Base-by-base conservation (phyloP, 441 rosid species). In the Populus tomentosa region DNA sequence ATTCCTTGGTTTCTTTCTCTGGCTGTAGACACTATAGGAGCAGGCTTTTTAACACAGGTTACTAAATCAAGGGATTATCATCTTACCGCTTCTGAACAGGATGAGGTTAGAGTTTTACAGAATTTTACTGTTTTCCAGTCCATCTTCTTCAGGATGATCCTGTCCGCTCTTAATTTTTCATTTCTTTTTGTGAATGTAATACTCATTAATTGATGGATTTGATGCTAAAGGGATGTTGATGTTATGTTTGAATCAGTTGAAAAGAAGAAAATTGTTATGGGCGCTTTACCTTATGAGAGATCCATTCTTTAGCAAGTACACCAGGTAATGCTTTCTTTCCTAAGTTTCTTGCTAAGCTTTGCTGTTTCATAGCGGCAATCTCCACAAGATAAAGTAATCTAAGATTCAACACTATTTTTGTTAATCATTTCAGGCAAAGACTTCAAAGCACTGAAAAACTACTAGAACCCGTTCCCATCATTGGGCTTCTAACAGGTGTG, bases 261-360 rank as follows among this genome's bases (percentile, higher is more conserved):
- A 83, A 85, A 84, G 99, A 82, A 84, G 99, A 81, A 94, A 93
- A 85, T 83, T 94, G 80, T 75, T 90, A 72, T 94, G 98, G 98
- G 98, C 98, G 65, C 87, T 96, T 75, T 94, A 94, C 82, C 86
- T 92, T 63, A 90, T 96, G 98, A 90, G 98, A 84, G 99, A 96
- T 83, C 98, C 98, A 74, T 96, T 91, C 84, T 96, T 96, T 77
- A 87, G 84, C 91, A 92, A 89, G 79, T 90, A 90, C 79, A 92
- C 94, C 73, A 92, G 91, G 99, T 90, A 80, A 18, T 56, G 5
- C 40, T 26, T 24, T n/a, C 36, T 71, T 75, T 73, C 4, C 20
- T 24, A 26, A 71, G 26, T 56, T 67, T 23, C 73, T 13, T 72
- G 18, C 9, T 62, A 1, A 20, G 73, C 32, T 59, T 28, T 76